A percentile compares a stretch with the other conserved stretches of the same genome.
phyloP scores from a whole-genome alignment of 257 asterid species.

The Mentha longifolia region DNA sequence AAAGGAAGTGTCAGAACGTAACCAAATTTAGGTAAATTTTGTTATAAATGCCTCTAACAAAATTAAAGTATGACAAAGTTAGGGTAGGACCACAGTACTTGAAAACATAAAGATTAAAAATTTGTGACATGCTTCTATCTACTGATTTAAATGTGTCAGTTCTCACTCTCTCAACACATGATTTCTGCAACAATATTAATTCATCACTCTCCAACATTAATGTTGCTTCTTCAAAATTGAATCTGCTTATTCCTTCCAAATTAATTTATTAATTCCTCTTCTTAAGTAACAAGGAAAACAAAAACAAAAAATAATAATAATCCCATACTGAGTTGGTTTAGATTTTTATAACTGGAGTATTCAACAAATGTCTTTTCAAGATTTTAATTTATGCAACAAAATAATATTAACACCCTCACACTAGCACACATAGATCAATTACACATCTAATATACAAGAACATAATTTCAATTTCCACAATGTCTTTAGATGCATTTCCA shows the following conservation, averaged over 20 bases:
- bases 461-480: background rate
- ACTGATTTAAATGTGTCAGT: constrained; percentile 43
- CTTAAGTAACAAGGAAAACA: too few relatives aligned
- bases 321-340: too few relatives aligned
- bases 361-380: too few relatives aligned
- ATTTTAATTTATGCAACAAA: too few relatives aligned
- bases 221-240: constrained; percentile 9
- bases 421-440: too few relatives aligned
- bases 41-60: constrained; percentile 21
- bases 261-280: background rate
- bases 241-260: background rate
- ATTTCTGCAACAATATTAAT: constrained; percentile 42
- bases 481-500: background rate
- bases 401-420: background rate
- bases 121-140: constrained; percentile 43
- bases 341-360: background rate
- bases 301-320: too few relatives aligned
- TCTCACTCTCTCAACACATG: constrained; percentile 41
- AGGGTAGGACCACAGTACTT: constrained; percentile 43
- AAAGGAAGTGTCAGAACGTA: constrained; percentile 9
- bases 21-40: constrained; percentile 11
- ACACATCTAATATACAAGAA: background rate
- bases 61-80: constrained; percentile 17
- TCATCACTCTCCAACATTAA: constrained; percentile 30
- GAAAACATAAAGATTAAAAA: constrained; percentile 40